Evolutionary conservation across 2,329 filamentous ascomycete species (phyloP).

Genomic region (Aureobasidium sp.): DNA sequence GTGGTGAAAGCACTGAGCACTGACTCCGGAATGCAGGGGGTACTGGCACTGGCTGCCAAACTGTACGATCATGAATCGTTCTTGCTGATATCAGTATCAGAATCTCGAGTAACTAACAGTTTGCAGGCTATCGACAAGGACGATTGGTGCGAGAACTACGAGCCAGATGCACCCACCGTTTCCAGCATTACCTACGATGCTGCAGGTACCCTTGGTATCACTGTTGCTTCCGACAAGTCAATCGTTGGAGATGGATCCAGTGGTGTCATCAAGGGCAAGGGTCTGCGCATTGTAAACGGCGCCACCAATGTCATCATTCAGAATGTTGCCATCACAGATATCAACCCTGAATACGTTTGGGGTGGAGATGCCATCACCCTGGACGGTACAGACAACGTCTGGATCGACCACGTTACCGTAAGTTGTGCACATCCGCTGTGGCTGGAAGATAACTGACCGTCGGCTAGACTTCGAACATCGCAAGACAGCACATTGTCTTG

Average conservation of each 20-base stretch:
- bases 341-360: conserved; percentile 35
- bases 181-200: conserved; percentile 29
- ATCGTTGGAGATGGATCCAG: conserved; percentile 35
- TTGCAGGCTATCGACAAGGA: conserved; percentile 47
- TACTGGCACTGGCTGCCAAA: conserved; percentile 52
- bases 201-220: conserved; percentile 26
- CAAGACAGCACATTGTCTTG: conserved; percentile 54
- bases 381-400: conserved; percentile 29
- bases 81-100: neutral
- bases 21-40: conserved; percentile 20
- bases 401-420: conserved; percentile 32
- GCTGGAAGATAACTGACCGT: neutral
- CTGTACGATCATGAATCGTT: conserved; percentile 23
- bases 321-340: conserved; percentile 33
- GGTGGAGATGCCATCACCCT: conserved; percentile 35
- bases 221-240: conserved; percentile 37
- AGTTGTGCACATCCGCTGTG: neutral
- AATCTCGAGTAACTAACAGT: neutral
- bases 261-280: conserved; percentile 38
- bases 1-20: too few species aligned
- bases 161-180: conserved; percentile 37
- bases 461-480: conserved; percentile 47
- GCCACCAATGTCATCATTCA: conserved; percentile 51
- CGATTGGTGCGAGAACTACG: conserved; percentile 49
- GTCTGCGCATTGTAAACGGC: conserved; percentile 31